Base-by-base conservation (phyloP, 2,329 filamentous ascomycete genomes). In the Paecilomyces variotii region DNA sequence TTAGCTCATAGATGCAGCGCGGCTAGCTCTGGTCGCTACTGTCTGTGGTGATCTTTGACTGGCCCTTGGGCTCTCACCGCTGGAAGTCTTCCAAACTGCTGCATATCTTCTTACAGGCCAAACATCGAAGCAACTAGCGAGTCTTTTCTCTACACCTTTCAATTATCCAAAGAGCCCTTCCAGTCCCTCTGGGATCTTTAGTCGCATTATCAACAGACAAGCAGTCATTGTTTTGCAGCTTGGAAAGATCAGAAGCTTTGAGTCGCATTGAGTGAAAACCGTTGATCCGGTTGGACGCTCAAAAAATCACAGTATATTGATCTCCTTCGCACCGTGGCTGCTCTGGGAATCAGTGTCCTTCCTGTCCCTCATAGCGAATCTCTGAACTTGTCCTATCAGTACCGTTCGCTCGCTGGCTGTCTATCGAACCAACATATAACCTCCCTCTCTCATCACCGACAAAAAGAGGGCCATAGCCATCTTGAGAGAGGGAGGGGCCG, bases 401-500 rank as follows among this genome's bases (percentile, higher is more conserved):
- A 71, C 59, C 70, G 67, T 64, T 66, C 67, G 58, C 56, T 70
- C 61, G 66, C 64, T 59, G 65, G 63, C 58, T 68, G 65, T 61
- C 62, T 67, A 54, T 59, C 57, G 56, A 63, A 57, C 51, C 64
- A 63, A 58, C 58, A 58, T 60, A 57, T 66, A 53, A 59, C 70
- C 65, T 71, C 71, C 68, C 72, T 74, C 72, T 74, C 73, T 73
- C 72, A 70, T 55, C 56, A 67, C 63, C 67, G 65, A 62, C 63
- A 69, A 63, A 65, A 68, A 64, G 68, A 68, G 65, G 65, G 65
- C 64, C 65, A 62, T 61, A 65, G 66, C 65, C 62, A 67, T 63
- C 68, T 68, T 62, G 73, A 71, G 70, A 72, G 73, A 74, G 71
- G 70, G 70, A 69, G 70, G 64, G 60, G 65, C 64, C 63, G 73